Evolutionary conservation across 176 grass and related monocot genomes (phyloP).

Genomic region (Oryza meyeriana): DNA sequence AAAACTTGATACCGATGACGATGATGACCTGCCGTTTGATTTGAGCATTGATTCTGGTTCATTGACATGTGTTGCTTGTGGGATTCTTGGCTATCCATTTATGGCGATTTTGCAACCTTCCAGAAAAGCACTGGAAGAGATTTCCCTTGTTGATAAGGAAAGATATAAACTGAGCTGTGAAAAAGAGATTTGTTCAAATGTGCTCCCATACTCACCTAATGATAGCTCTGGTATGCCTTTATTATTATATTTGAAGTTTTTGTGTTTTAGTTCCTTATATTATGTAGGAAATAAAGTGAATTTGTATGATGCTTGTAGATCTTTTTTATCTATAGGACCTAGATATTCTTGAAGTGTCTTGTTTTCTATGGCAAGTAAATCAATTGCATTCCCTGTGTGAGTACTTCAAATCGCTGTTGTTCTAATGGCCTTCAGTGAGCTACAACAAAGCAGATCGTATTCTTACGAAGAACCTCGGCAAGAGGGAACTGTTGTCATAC

Average conservation of each 20-base stretch:
- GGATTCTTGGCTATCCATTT: conserved; percentile 97
- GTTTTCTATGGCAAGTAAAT: neutral
- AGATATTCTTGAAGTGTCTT: neutral
- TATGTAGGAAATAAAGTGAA: neutral
- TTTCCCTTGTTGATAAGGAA: conserved; percentile 46
- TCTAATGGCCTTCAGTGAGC: neutral
- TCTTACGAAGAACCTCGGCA: neutral
- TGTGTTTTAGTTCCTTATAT: neutral
- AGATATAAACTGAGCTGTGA: conserved; percentile 30
- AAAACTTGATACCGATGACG: conserved; percentile 44
- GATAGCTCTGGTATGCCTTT: conserved; percentile 38
- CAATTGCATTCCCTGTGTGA: neutral
- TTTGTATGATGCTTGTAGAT: conserved; percentile 5
- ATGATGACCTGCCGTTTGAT: conserved; percentile 76
- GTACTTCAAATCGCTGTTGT: neutral
- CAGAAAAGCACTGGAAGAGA: conserved; percentile 59
- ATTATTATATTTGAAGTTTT: conserved; percentile 2
- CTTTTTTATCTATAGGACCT: neutral
- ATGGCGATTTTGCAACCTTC: conserved; percentile 94
- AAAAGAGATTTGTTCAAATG: conserved; percentile 33
- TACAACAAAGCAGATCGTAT: neutral
- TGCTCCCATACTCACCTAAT: conserved; percentile 11
- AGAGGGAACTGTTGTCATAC: neutral
- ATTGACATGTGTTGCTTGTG: conserved; percentile 95
- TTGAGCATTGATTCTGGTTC: conserved; percentile 96